phyloP scores from a whole-genome alignment of 345 rosid genomes.

The Hibiscus tridactylites region DNA sequence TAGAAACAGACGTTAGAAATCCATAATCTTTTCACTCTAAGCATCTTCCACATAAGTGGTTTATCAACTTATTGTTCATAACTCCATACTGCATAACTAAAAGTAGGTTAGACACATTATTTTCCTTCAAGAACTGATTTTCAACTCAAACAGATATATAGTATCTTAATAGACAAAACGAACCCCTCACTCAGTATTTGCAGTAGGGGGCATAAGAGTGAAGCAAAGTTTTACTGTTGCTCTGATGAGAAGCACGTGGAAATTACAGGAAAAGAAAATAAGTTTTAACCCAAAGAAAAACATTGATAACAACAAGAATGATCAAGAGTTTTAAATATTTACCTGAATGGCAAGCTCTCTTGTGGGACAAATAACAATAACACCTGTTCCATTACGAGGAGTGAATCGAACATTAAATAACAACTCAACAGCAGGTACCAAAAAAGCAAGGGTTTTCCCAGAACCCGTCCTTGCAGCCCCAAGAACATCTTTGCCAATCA shows the following conservation, averaged over 20 bases:
- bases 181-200: background rate
- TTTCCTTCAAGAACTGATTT: background rate
- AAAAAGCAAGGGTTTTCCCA: conserved; percentile 94
- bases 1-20: background rate
- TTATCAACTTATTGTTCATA: background rate
- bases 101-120: background rate
- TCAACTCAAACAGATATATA: background rate
- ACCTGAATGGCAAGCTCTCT: conserved; percentile 99
- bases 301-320: background rate
- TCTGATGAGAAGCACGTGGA: background rate
- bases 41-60: background rate
- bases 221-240: background rate
- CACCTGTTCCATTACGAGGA: conserved; percentile 85
- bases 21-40: background rate
- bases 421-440: conserved; percentile 88
- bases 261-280: background rate
- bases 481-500: conserved; percentile 87
- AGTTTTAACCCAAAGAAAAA: background rate
- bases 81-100: background rate
- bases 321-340: background rate
- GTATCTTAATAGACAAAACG: background rate
- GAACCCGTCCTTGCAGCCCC: conserved; percentile 99
- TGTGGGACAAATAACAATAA: conserved; percentile 87
- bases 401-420: conserved; percentile 53
- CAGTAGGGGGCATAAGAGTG: background rate